Evolutionary conservation across 345 rosid genomes (phyloP).

Genomic region (Arabis alpina): DNA sequence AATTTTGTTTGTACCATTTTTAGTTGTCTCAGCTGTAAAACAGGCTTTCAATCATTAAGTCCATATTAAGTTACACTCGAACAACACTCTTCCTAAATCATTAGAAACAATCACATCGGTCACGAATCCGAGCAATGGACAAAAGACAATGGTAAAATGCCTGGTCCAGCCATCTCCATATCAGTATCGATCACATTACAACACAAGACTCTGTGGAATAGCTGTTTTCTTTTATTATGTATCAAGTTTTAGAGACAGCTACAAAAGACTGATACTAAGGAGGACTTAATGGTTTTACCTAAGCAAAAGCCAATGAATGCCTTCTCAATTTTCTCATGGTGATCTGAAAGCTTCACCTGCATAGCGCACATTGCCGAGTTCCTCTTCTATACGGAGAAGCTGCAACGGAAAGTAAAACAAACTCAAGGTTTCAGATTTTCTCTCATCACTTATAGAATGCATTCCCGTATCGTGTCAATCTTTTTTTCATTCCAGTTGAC

Average conservation of each 20-base stretch:
- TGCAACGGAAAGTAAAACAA: conserved; percentile 46
- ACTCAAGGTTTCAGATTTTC: not conserved
- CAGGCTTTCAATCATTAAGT: not conserved
- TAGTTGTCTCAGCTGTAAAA: not conserved
- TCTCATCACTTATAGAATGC: not conserved
- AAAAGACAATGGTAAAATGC: not conserved
- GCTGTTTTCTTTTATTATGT: conserved; percentile 19
- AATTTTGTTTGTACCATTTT: not conserved
- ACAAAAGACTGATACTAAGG: not conserved
- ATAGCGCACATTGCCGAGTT: conserved; percentile 80
- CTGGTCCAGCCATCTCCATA: conserved; percentile 3
- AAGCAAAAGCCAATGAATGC: conserved; percentile 12
- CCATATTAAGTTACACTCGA: not conserved
- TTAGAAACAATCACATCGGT: conserved; percentile 3
- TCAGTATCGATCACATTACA: conserved; percentile 26
- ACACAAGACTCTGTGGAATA: conserved; percentile 15
- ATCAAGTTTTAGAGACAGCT: conserved; percentile 10
- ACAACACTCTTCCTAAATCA: not conserved
- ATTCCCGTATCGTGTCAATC: not conserved
- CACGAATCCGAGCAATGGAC: not conserved
- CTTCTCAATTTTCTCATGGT: conserved; percentile 51
- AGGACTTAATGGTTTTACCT: too few species aligned
- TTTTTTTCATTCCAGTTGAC: too few species aligned
- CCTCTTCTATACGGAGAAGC: conserved; percentile 99
- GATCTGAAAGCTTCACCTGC: conserved; percentile 93